Conservation (phyloP, 371 early-diverging fungal genomes). For the Rhizopus arrhizus region DNA sequence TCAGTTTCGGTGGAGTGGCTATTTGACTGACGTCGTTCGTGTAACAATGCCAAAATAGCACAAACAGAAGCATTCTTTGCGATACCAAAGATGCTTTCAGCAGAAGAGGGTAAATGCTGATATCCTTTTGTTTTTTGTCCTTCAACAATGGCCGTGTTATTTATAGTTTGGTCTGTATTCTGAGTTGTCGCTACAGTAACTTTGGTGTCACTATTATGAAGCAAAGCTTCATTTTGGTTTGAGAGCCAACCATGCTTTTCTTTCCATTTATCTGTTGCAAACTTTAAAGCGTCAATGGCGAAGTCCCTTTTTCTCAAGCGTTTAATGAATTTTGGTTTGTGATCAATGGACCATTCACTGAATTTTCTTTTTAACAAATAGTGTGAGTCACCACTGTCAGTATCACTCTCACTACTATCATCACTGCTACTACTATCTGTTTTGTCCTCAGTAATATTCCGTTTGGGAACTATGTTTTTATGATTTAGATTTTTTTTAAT, state of each 20-base stretch:
- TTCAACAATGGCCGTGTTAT: neutral
- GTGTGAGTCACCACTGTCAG: slow-evolving; percentile 4
- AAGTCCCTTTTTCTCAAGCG: slow-evolving; percentile 33
- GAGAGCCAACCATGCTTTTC: slow-evolving; percentile 36
- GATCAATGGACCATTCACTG: slow-evolving; percentile 27
- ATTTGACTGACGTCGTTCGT: slow-evolving; percentile 29
- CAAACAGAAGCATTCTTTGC: slow-evolving; percentile 48
- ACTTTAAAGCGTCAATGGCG: slow-evolving; percentile 29
- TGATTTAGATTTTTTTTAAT: slow-evolving; percentile 27
- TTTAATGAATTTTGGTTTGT: slow-evolving; percentile 1
- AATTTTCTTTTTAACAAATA: slow-evolving; percentile 24
- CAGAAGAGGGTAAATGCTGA: slow-evolving; percentile 25
- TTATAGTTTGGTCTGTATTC: neutral
- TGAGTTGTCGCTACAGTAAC: slow-evolving; percentile 2
- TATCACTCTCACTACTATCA: slow-evolving; percentile 26
- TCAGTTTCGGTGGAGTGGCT: slow-evolving; percentile 25
- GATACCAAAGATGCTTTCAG: slow-evolving; percentile 38
- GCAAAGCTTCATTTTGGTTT: slow-evolving; percentile 7
- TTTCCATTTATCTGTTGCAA: slow-evolving; percentile 44
- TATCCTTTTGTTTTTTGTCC: neutral
- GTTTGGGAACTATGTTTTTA: neutral
- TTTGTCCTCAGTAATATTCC: neutral
- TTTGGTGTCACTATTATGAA: neutral
- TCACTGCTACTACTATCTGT: slow-evolving; percentile 14
- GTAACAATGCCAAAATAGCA: slow-evolving; percentile 42